Evolutionary conservation across 1,284 basidiomycete species (phyloP), one percentile per base, ranked within the genome.

Genomic region (Ustilago bromivora): DNA sequence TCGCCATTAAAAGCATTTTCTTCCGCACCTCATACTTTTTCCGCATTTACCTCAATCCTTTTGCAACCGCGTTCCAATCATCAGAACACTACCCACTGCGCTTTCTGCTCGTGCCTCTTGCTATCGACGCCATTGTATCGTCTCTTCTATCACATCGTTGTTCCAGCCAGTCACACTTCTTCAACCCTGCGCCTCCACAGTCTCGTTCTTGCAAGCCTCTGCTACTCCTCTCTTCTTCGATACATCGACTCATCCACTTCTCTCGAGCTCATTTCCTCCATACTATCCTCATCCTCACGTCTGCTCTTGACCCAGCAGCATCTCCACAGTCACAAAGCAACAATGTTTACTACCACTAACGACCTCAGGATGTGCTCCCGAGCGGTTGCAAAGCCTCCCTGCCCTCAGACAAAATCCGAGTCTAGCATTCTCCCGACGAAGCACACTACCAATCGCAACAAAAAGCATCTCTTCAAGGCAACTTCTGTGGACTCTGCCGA

Each of bases 341-440:
- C 15, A 36, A 71, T 71, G 70, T 57, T 67, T 32, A 58, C 71
- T 34, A 64, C 61, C 35, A 57, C 66, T 34, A 61, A 68, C 34
- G 65, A 67, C 43, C 61, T 67, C 51, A 11, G 38, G 17, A 23
- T 61, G 51, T 61, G 47, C 17, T 34, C 58, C 34, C 52, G 49
- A n/a, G 7, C 38, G 19, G 28, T 4, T 13, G 35, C 10, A 17
- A 52, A 52, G 34, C 34, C 57, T 38, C 63, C 19, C 4, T 28
- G 19, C n/a, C 19, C 52, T 10, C 19, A 34, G 17, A 40, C 51
- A n/a, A 36, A 36, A 3, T 41, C 36, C 40, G 19, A 43, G 38
- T 36, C 34, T 36, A 9, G 28, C 34, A 17, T 2, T 10, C 23
- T 17, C 23, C 17, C 60, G 6, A 19, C 5, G 35, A 52, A 51